Conservation (phyloP, 202 grass and related monocot genomes). For the Musa balbisiana region DNA sequence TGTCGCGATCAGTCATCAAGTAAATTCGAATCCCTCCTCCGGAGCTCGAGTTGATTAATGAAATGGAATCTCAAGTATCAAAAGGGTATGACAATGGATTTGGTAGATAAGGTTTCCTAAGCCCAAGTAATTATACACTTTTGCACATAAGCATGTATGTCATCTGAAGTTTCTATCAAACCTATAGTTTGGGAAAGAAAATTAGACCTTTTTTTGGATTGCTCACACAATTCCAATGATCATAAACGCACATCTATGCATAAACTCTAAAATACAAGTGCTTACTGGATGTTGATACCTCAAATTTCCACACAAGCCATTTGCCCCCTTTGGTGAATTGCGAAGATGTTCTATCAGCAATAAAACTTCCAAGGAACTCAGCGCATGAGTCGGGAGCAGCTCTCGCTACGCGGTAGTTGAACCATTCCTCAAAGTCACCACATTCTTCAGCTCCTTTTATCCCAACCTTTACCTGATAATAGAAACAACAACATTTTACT, state of each 20-base stretch:
- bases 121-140: no score
- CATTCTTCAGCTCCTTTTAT: constrained; percentile 72
- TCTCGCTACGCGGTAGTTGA: constrained; percentile 85
- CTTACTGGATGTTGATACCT: constrained; percentile 36
- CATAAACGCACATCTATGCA: background rate
- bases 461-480: constrained; percentile 60
- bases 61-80: no score
- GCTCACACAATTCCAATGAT: background rate
- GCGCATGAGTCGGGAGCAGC: constrained; percentile 78
- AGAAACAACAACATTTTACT: constrained; percentile 1
- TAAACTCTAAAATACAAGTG: background rate
- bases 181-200: no score
- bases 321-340: constrained; percentile 93
- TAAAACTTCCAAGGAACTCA: constrained; percentile 80
- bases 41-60: background rate
- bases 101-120: no score
- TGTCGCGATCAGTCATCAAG: background rate
- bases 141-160: no score
- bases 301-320: constrained; percentile 98
- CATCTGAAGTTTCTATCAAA: no score
- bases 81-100: no score
- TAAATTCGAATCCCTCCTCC: background rate
- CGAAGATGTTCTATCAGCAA: constrained; percentile 70
- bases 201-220: no score
- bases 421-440: constrained; percentile 98